Base-by-base conservation (phyloP, 495 filamentous ascomycete species). In the Penicillium lagena region DNA sequence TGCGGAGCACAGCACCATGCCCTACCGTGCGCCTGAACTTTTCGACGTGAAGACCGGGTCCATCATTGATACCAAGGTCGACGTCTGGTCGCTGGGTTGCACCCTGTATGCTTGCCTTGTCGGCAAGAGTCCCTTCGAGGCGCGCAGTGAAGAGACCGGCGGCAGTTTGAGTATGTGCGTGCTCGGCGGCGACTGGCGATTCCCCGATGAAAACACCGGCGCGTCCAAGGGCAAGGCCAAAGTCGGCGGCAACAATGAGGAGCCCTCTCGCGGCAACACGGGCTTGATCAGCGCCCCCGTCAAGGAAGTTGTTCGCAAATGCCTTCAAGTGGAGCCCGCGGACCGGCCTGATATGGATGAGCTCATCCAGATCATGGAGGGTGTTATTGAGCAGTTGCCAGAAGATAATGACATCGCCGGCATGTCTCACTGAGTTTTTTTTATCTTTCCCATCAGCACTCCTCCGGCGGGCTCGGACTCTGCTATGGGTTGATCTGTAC, bases 41-140 rank as follows among this genome's bases (percentile, higher is more conserved):
- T 98, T 98, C 62, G 93, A 98, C 57, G 94, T 97, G 44, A 95
- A 96, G 63, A 96, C 90, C 4, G 91, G 89, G 31, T 85, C 83
- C 9, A 78, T 87, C 37, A 83, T 98, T 54, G 93, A 98, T 60
- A 95, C 93, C 12, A 97, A 96, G 62, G 93, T 95, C 34, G 93
- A 98, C 57, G 94, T 98, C 51, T 98, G 93, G 93, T 95, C 88
- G 3, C 71, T 98, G 14, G 93, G 93, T 27, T 96, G 91, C 68
- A 97, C 94, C 0, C 72, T 98, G 31, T 98, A 95, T 68, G 91
- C 94, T 14, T 96, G 94, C 50, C 68, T 98, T 13, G 87, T 95
- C 41, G 93, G 93, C 22, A 96, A 97, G 62, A 93, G 87, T 35
- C 93, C 93, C 9, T 98, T 98, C 56, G 93, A 98, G 71, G 86